Evolutionary conservation across 805 yeast species (phyloP).

Genomic region (Yamadazyma paraphyllophila): DNA sequence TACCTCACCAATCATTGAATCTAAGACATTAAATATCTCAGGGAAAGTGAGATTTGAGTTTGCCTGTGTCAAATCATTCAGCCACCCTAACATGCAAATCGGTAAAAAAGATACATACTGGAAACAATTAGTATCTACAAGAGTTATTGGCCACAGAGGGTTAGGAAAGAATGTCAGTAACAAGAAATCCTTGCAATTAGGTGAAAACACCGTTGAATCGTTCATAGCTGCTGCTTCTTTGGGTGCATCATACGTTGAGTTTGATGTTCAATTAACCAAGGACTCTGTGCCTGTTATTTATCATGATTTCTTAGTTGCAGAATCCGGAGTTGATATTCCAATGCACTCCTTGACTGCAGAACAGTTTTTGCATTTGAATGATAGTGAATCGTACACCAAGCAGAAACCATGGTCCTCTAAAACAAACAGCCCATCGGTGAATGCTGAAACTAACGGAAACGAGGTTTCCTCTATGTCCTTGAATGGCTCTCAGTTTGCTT

Average conservation of each 20-base stretch:
- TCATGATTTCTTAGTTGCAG: conserved; percentile 93
- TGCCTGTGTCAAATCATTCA: conserved; percentile 67
- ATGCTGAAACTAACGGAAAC: conserved; percentile 1
- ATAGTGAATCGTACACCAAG: conserved; percentile 13
- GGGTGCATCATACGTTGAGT: conserved; percentile 96
- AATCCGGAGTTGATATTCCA: conserved; percentile 93
- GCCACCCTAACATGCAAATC: conserved; percentile 65
- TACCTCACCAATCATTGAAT: conserved; percentile 75
- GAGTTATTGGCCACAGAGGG: conserved; percentile 96
- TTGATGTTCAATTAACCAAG: conserved; percentile 92
- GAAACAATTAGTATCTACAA: conserved; percentile 82
- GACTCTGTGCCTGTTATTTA: conserved; percentile 90
- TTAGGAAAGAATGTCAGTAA: conserved; percentile 79
- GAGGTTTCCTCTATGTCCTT: conserved; percentile 6
- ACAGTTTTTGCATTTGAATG: conserved; percentile 68
- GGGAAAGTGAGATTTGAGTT: conserved; percentile 79
- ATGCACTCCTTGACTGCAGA: conserved; percentile 90
- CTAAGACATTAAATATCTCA: conserved; percentile 66
- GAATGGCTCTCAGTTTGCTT: conserved; percentile 20
- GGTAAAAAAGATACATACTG: conserved; percentile 77
- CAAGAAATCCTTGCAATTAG: conserved; percentile 79
- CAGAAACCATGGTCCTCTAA: conserved; percentile 12
- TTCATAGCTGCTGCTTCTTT: conserved; percentile 94
- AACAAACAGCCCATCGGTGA: conserved; percentile 5
- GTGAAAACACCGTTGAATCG: conserved; percentile 93